Percentiles rank a stretch among this genome's conserved stretches.
These are phyloP conservation scores for Exobasidium rhododendri DNA, from an alignment of 1,284 basidiomycete genomes.

Conservation along the genomic window DNA sequence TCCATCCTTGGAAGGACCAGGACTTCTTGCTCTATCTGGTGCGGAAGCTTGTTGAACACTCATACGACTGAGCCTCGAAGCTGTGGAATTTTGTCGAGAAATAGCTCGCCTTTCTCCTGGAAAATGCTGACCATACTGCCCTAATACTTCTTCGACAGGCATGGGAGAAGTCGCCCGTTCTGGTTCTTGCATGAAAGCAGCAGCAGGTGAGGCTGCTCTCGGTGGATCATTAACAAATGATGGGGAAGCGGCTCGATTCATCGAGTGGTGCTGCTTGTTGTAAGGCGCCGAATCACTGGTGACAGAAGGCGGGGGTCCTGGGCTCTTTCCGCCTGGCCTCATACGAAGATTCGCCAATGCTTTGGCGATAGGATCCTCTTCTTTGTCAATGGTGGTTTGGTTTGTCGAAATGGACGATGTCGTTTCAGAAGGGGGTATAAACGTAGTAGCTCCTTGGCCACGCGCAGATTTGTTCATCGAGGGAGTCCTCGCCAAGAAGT, in stretches of 20 bases:
- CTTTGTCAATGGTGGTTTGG: constrained; percentile 46
- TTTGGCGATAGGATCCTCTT: constrained; percentile 71
- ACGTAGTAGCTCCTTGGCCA: not conserved
- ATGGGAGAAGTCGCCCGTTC: constrained; percentile 60
- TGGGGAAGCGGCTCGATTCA: not conserved
- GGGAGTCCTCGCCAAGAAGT: constrained; percentile 44
- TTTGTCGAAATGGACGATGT: not conserved
- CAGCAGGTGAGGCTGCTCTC: constrained; percentile 61
- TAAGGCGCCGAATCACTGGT: not conserved
- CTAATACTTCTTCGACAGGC: constrained; percentile 69
- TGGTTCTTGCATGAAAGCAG: constrained; percentile 73
- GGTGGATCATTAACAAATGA: constrained; percentile 1
- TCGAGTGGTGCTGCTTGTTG: not conserved
- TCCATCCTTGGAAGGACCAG: constrained; percentile 18
- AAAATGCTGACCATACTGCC: constrained; percentile 76
- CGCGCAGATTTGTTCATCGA: constrained; percentile 23
- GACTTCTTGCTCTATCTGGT: constrained; percentile 27
- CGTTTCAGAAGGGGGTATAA: not conserved
- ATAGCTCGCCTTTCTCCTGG: constrained; percentile 70
- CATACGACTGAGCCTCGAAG: constrained; percentile 29
- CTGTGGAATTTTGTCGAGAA: constrained; percentile 42
- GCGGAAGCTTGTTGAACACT: constrained; percentile 37
- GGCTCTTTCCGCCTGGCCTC: constrained; percentile 38
- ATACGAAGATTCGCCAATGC: constrained; percentile 64
- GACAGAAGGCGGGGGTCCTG: constrained; percentile 12